Conservation (phyloP, 2,329 filamentous ascomycete genomes). For the Fusarium buharicum region DNA sequence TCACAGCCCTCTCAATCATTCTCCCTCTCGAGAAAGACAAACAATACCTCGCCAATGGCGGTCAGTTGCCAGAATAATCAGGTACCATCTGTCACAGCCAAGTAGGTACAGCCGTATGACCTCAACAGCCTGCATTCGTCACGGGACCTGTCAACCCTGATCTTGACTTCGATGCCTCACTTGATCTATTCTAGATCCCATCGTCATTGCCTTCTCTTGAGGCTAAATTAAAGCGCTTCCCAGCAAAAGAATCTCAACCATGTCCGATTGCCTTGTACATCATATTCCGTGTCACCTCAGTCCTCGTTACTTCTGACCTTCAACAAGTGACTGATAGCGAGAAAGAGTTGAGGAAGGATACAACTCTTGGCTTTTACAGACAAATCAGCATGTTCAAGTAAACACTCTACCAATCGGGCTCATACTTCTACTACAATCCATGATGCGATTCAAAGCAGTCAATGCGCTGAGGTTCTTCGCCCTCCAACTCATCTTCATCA, state of each 20-base stretch:
- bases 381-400: not conserved
- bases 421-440: not conserved
- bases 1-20: slow-evolving; percentile 25
- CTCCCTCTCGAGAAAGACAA: not conserved
- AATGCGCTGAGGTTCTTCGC: slow-evolving; percentile 17
- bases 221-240: not conserved
- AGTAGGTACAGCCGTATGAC: slow-evolving; percentile 40
- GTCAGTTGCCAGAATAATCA: slow-evolving; percentile 9
- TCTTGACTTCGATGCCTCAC: slow-evolving; percentile 31
- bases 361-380: not conserved
- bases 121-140: slow-evolving; percentile 36
- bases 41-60: slow-evolving; percentile 9
- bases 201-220: slow-evolving; percentile 6
- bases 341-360: not conserved
- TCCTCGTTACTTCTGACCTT: slow-evolving; percentile 3
- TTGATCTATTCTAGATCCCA: slow-evolving; percentile 17
- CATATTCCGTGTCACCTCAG: not conserved
- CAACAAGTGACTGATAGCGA: not conserved
- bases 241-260: slow-evolving; percentile 19
- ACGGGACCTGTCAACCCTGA: slow-evolving; percentile 40
- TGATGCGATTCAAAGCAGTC: slow-evolving; percentile 21
- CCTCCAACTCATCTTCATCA: slow-evolving; percentile 35
- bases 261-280: not conserved
- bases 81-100: slow-evolving; percentile 13
- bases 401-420: not conserved